Base-by-base conservation (phyloP, 2,329 filamentous ascomycete species). In the Cytospora mali region DNA sequence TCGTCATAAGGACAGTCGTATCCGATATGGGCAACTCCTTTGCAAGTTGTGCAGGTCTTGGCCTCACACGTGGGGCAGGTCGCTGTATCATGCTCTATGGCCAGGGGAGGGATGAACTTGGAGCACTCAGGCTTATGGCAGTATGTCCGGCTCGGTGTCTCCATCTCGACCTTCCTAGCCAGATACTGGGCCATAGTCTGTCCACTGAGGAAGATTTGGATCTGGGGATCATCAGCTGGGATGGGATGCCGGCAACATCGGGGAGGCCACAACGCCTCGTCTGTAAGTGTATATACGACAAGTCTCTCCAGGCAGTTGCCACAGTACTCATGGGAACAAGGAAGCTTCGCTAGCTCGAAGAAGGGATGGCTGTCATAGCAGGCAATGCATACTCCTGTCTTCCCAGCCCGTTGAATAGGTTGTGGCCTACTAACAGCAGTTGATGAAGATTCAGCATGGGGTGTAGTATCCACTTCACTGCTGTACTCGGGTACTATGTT, bases 1-100 rank as follows among this genome's bases (percentile, higher is more conserved):
- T 67, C 62, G 54, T 87, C 82, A 0, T 77, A 53, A 0, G 80
- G 79, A 64, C 84, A 88, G 23, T 83, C 79, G 1, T 9, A 7
- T 0, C 75, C 77, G 0, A 42, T 18, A 62, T 88, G 85, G 0
- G 70, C 66, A 1, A 62, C 59, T 0, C 62, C 68, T 67, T 87
- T 87, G 76, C 85, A 88, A 0, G 71, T 69, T 0, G 66, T 71
- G 66, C 85, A 88, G 0, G 84, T 88, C 1, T 54, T 68, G 0
- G 48, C 62, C 0, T 42, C 0, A 63, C 85, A 88, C 0, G 66
- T 23, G 0, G 66, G 59, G 50, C 84, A 88, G 0, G 61, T 72
- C 0, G 74, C 84, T 0, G 75, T 48, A 0, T 76, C 71, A 3
- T 28, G 63, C 0, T 62, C 3, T 39, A 81, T 76, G 5, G 66